Percentiles rank a stretch among this genome's conserved stretches.
Conservation (phyloP, 176 grass and related monocot genomes). For the Pontederia paniculata region DNA sequence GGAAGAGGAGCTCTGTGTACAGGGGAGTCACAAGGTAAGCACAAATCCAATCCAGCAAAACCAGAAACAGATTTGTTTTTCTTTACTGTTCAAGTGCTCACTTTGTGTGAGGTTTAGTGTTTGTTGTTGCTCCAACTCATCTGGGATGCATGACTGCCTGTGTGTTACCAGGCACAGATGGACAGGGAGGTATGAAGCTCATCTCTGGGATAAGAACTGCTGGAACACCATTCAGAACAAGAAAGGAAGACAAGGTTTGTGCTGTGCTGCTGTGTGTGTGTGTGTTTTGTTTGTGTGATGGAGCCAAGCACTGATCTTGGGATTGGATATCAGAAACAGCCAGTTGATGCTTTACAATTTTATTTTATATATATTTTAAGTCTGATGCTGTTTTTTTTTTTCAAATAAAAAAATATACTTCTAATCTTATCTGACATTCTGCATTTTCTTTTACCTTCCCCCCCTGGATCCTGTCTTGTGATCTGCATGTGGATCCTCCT, state of each 20-base stretch:
- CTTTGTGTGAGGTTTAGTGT: too few relatives aligned
- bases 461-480: constrained; percentile 25
- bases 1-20: constrained; percentile 49
- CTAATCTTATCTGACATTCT: constrained; percentile 1
- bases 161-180: constrained; percentile 33
- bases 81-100: neutral
- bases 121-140: too few relatives aligned
- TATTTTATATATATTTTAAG: neutral
- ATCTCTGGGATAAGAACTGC: constrained; percentile 54
- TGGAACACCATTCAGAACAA: constrained; percentile 35
- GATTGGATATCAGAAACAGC: neutral
- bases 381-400: neutral
- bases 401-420: neutral
- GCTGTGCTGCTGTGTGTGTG: too few relatives aligned
- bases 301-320: neutral
- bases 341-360: neutral
- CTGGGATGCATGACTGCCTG: neutral
- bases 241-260: constrained; percentile 62
- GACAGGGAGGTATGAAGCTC: constrained; percentile 62
- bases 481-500: constrained; percentile 19
- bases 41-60: constrained; percentile 6
- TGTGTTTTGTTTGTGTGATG: neutral
- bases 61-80: constrained; percentile 6
- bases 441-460: constrained; percentile 13
- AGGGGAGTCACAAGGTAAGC: constrained; percentile 55